Evolutionary conservation across 495 filamentous ascomycete species (phyloP), one percentile per base, ranked within the genome.

Genomic region (Tuber brumale): DNA sequence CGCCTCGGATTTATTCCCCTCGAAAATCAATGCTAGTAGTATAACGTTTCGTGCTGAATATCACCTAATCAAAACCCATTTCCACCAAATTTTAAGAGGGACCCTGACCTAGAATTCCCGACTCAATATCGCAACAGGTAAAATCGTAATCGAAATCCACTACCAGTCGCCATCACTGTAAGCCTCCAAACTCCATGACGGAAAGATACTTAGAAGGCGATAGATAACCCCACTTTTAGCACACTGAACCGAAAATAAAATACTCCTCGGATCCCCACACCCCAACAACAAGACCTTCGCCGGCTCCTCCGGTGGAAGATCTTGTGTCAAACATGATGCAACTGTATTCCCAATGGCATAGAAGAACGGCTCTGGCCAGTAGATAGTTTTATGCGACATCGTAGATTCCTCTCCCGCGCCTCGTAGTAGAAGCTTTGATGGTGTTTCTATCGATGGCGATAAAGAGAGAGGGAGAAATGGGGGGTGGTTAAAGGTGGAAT

Each of bases 301-400:
- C 48, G 85, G 76, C 66, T 85, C 71, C 45, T 86, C 87, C 16
- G 84, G 84, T 0, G 88, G 86, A 2, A 89, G 77, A 16, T 83
- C 75, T 46, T 86, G 84, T 1, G 86, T 87, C 48, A 90, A 81
- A 76, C 80, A 85, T 9, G 85, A 80, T 12, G 89, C 87, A 19
- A 88, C 84, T 0, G 86, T 88, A 78, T 88, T 88, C 41, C 87
- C 87, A 61, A 87, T 61, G 1, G 86, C 83, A 74, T 88, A 85
- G 81, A 88, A 86, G 78, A 81, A 85, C 46, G 77, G 31, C 72
- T 70, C 71, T 39, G 69, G 70, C 74, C 78, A 77, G 31, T 70
- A 81, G 37, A 57, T 42, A 10, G 48, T 51, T 71, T 71, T 66
- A 51, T 81, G 79, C 1, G 79, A 80, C 79, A 81, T 80, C 27